Conservation (phyloP, 345 rosid species). For the Syzygium aromaticum region DNA sequence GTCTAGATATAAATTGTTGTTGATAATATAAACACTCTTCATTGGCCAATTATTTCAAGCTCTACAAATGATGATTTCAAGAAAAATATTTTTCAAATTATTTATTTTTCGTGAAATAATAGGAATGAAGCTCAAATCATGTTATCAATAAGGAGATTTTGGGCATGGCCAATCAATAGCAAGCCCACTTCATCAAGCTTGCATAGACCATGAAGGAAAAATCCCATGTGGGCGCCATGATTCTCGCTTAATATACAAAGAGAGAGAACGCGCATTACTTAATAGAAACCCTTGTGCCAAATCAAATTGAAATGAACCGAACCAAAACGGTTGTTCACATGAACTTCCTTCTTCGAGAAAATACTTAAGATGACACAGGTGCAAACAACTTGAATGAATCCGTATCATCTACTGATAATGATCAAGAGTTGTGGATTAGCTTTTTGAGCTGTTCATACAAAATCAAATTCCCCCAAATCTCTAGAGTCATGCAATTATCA, state of each 20-base stretch:
- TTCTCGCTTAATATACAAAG: not conserved
- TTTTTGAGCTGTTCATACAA: not conserved
- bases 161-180: not conserved
- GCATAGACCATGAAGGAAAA: not conserved
- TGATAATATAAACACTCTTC: too few species aligned
- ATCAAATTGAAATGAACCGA: not conserved
- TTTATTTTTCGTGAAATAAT: too few species aligned
- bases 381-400: not conserved
- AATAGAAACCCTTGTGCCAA: accelerated
- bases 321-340: not conserved
- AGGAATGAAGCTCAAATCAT: too few species aligned
- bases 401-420: not conserved
- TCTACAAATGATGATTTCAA: too few species aligned
- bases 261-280: not conserved
- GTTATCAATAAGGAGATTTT: not conserved
- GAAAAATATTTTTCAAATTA: too few species aligned
- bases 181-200: not conserved
- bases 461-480: not conserved
- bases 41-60: too few species aligned
- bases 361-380: not conserved
- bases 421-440: not conserved
- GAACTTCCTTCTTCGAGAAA: not conserved
- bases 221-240: not conserved
- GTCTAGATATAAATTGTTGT: too few species aligned
- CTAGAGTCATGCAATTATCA: not conserved